Conservation (phyloP, 257 asterid genomes). For the Misopates orontium region DNA sequence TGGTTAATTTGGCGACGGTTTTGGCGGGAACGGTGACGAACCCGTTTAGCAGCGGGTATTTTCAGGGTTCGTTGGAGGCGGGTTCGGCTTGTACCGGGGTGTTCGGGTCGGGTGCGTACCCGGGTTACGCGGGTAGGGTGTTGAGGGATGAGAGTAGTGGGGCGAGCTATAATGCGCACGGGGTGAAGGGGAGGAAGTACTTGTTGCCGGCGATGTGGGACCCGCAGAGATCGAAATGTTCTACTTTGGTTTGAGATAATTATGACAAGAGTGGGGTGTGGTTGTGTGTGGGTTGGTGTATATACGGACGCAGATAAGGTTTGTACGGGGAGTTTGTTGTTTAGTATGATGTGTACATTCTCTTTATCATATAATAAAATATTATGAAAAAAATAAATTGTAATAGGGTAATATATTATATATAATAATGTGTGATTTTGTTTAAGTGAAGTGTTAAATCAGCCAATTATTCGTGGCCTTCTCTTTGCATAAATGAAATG, state of each 20-base stretch:
- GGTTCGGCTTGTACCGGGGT: slow-evolving; percentile 80
- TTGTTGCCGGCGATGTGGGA: slow-evolving; percentile 80
- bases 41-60: slow-evolving; percentile 74
- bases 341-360: too few species aligned
- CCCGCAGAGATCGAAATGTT: slow-evolving; percentile 39
- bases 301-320: slow-evolving; percentile 27
- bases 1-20: slow-evolving; percentile 71
- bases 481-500: too few species aligned
- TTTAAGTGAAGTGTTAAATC: too few species aligned
- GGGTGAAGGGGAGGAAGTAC: slow-evolving; percentile 64
- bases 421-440: too few species aligned
- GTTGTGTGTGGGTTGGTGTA: slow-evolving; percentile 12
- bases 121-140: slow-evolving; percentile 68
- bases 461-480: too few species aligned
- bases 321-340: too few species aligned
- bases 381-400: too few species aligned
- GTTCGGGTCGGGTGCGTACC: slow-evolving; percentile 84
- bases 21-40: slow-evolving; percentile 89
- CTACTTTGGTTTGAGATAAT: slow-evolving; percentile 34
- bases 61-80: slow-evolving; percentile 91
- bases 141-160: slow-evolving; percentile 59
- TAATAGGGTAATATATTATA: too few species aligned
- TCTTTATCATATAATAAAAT: too few species aligned
- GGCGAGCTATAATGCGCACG: slow-evolving; percentile 80
- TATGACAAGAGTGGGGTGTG: too few species aligned